These are phyloP conservation scores for Xylogone sp. DNA, from an alignment of 2,329 filamentous ascomycete genomes.

Conservation along the genomic window DNA sequence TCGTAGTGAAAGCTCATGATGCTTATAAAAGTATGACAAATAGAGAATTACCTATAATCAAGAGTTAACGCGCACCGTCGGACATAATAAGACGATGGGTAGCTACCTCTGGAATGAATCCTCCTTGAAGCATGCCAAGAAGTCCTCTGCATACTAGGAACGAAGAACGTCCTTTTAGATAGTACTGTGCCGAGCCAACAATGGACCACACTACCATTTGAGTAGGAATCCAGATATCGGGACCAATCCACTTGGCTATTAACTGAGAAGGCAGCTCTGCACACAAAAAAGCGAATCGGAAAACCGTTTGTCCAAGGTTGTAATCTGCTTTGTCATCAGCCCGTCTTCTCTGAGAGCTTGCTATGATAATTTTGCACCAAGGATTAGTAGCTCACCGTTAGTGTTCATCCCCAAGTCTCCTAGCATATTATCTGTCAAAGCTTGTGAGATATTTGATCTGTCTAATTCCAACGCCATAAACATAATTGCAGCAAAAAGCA, in stretches of 20 bases:
- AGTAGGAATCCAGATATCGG: conserved; percentile 49
- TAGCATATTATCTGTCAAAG: conserved; percentile 58
- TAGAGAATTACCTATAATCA: conserved; percentile 21
- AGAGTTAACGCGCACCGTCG: conserved; percentile 15
- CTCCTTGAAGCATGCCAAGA: conserved; percentile 22
- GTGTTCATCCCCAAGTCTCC: conserved; percentile 44
- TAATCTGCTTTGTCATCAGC: conserved; percentile 27
- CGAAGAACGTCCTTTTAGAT: conserved; percentile 28
- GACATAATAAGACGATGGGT: conserved; percentile 48
- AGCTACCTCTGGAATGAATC: conserved; percentile 35
- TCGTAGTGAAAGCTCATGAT: conserved; percentile 19
- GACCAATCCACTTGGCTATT: conserved; percentile 42
- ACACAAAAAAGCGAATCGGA: conserved; percentile 27
- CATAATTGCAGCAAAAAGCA: conserved; percentile 41
- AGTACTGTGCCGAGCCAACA: conserved; percentile 49
- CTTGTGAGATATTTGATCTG: conserved; percentile 54
- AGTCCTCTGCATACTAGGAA: conserved; percentile 23
- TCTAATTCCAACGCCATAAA: conserved; percentile 61
- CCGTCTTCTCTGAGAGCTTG: background rate
- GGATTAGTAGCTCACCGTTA: conserved; percentile 31
- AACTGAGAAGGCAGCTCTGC: conserved; percentile 56
- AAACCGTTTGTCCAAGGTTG: conserved; percentile 43
- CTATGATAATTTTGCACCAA: background rate
- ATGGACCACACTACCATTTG: conserved; percentile 48
- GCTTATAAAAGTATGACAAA: conserved; percentile 24